Base-by-base conservation (phyloP, 148 eudicot genomes). In the Silene uniflora region DNA sequence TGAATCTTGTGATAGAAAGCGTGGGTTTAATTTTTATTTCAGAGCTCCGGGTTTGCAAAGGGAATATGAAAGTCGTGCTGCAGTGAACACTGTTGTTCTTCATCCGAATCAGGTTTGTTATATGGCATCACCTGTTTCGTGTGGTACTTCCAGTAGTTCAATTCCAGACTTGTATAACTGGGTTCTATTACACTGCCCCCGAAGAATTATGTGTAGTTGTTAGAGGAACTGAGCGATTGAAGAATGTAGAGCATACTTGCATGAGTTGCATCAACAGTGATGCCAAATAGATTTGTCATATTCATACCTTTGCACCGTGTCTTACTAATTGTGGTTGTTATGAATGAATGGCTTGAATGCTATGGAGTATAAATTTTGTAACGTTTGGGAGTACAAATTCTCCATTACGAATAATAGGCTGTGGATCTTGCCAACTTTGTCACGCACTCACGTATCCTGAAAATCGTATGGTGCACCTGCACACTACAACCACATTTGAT, bases 21-120 rank as follows among this genome's bases (percentile, higher is more conserved):
- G 61, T 35, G 14, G 67, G 10, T 54, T 21, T 10, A n/a, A 75
- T 10, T 75, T 42, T 3, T 22, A 25, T 58, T 77, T 62, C 78
- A 95, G 99, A 88, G 94, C 99, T 63, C 98, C 94, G 7, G 98
- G 97, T 79, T 95, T 97, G 83, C 98, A 92, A 80, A 87, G 97
- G 85, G 99, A 95, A 78, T 95, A 95, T 79, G 99, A 95, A 81
- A 95, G 99, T 73, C 99, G 99, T 76, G 99, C 96, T 62, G 98
- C 99, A 55, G 99, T 95, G 66, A 95, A 95, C 79, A 92, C 99
- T 52, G 99, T 95, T 74, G 94, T 92, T 78, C 84, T 95, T 80
- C 99, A 95, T 74, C 99, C 99, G 35, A 95, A 95, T 83, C 99
- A 95, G 98, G 99, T 92, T 22, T 39, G 67, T 9, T 6, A 74